Conservation (phyloP, 2,329 filamentous ascomycete species). For the Emergomyces pasteurianus region DNA sequence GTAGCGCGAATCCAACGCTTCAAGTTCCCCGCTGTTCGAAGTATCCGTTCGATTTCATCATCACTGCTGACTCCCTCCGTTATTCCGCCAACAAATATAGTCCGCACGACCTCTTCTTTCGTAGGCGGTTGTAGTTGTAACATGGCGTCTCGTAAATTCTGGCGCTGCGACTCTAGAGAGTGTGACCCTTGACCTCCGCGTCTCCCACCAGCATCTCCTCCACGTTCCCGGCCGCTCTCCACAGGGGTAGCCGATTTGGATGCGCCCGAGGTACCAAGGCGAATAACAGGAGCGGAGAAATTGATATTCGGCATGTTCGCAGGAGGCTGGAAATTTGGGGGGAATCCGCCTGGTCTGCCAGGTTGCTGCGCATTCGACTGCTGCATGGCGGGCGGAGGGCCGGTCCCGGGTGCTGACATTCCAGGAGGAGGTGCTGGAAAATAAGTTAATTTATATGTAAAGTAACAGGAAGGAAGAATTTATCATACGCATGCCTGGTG, state of each 20-base stretch:
- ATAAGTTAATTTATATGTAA: slow-evolving; percentile 3
- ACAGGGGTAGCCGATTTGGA: slow-evolving; percentile 44
- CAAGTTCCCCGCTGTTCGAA: slow-evolving; percentile 65
- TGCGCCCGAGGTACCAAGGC: slow-evolving; percentile 63
- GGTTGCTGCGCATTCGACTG: slow-evolving; percentile 61
- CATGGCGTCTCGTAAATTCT: slow-evolving; percentile 54
- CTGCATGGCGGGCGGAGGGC: slow-evolving; percentile 64
- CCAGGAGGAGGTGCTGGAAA: slow-evolving; percentile 59
- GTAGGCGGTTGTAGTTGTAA: slow-evolving; percentile 69
- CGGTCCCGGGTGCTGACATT: slow-evolving; percentile 68
- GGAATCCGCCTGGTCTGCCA: slow-evolving; percentile 69
- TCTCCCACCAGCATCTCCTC: slow-evolving; percentile 33
- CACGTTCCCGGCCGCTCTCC: slow-evolving; percentile 34
- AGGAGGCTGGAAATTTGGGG: slow-evolving; percentile 74
- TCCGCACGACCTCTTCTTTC: slow-evolving; percentile 80
- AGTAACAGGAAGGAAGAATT: slow-evolving; percentile 5
- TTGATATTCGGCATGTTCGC: slow-evolving; percentile 95
- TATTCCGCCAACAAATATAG: slow-evolving; percentile 80
- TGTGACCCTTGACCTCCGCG: slow-evolving; percentile 49
- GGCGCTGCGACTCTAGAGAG: slow-evolving; percentile 53
- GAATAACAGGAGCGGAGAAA: slow-evolving; percentile 92
- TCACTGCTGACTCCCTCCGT: slow-evolving; percentile 67
- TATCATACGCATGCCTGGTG: slow-evolving; percentile 64
- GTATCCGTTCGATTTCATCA: slow-evolving; percentile 63
- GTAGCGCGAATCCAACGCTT: slow-evolving; percentile 74